Base-by-base conservation (phyloP, 768 basidiomycete species). In the Lyophyllum atratum region DNA sequence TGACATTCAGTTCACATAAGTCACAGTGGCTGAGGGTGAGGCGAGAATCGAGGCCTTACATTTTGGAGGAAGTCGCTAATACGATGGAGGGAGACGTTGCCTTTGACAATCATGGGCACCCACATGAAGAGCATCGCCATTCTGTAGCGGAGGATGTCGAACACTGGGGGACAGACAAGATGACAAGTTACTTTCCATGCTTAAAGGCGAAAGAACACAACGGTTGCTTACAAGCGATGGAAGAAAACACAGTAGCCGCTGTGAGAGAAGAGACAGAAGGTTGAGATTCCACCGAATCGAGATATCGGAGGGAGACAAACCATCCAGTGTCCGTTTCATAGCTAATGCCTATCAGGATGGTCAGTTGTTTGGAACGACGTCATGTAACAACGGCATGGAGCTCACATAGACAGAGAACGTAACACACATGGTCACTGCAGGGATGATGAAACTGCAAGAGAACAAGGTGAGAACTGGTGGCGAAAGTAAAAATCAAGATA, bases 11-110 rank as follows among this genome's bases (percentile, higher is more conserved):
- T n/a, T 15, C 17, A n/a, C 15, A 40, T 40, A 5, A 40, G 39
- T 19, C 17, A 19, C 3, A n/a, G 19, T 19, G n/a, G 10, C 39
- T 3, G n/a, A 15, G 39, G 15, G 4, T 15, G n/a, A 40, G 7
- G 39, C 5, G n/a, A 46, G 8, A n/a, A 17, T 8, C 21, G 6
- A 46, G 17, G 22, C 12, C 65, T 7, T 42, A 77, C 77, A 17
- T 74, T 67, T 31, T 69, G 62, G 29, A 80, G 56, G 56, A 79
- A 79, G 37, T 75, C 68, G 22, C 70, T 58, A 4, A 79, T 56
- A 66, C 89, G 81, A 48, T 83, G 80, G 2, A 90, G 63, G 3
- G 87, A 87, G 3, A 91, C 87, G 66, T 85, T 84, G 49, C 78
- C 84, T 70, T 66, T 59, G 24, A 66, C 46, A 1, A 52, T 10